These are phyloP conservation scores for Calcarisporium arbuscula DNA, from an alignment of 2,329 filamentous ascomycete species.

Conservation along the genomic window DNA sequence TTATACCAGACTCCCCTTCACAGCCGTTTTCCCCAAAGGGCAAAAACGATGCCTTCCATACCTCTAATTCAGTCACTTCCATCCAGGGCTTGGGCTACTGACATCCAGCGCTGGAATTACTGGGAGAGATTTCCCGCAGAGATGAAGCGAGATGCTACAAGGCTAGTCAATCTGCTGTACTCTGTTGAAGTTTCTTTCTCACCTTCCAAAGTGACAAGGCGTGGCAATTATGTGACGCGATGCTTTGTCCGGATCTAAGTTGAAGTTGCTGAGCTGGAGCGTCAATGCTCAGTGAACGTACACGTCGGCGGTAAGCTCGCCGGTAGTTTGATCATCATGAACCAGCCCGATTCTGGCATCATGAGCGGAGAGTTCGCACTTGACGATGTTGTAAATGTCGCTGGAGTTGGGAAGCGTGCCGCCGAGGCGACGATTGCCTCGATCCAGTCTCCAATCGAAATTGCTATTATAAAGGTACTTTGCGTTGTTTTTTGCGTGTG, in stretches of 20 bases:
- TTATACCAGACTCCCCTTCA: conserved; percentile 39
- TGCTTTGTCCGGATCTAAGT: conserved; percentile 29
- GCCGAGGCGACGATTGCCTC: too few relatives aligned
- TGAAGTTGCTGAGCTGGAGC: conserved; percentile 27
- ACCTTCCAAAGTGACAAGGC: conserved; percentile 1
- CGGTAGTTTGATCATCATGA: conserved; percentile 30
- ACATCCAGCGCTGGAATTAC: conserved; percentile 30
- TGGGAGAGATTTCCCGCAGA: conserved; percentile 23
- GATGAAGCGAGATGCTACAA: conserved; percentile 22
- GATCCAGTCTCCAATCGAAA: too few relatives aligned
- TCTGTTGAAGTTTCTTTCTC: too few relatives aligned
- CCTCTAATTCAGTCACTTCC: conserved; percentile 26
- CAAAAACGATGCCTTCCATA: conserved; percentile 41
- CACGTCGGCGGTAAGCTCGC: conserved; percentile 25
- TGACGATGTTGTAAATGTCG: too few relatives aligned
- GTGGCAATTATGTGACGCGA: conserved; percentile 15
- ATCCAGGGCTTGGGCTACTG: conserved; percentile 32
- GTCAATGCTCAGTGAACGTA: conserved; percentile 26
- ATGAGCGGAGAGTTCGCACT: conserved; percentile 31
- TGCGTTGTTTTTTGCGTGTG: too few relatives aligned
- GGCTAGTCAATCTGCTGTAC: conserved; percentile 28
- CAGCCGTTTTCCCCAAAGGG: conserved; percentile 41
- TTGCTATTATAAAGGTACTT: too few relatives aligned
- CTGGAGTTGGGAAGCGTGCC: too few relatives aligned
- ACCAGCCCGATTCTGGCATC: conserved; percentile 24